Percentiles rank a stretch among this genome's conserved stretches.
Conservation (phyloP, 116 monocot genomes). For the Cymodocea nodosa region DNA sequence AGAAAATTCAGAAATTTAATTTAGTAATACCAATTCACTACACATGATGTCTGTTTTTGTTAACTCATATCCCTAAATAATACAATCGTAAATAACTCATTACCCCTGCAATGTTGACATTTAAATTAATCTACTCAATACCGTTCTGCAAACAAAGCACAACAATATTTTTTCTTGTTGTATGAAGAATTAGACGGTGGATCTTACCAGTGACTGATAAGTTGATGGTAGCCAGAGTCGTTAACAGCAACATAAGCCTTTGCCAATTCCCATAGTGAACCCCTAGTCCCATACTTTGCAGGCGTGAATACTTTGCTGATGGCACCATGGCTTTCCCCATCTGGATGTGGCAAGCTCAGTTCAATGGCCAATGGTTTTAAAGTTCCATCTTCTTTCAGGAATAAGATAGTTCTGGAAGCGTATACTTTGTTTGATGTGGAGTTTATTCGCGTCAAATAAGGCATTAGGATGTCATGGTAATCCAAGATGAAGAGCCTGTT, state of each 20-base stretch:
- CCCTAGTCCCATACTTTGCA: conserved; percentile 25
- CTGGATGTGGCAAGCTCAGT: conserved; percentile 49
- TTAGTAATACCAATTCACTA: too few species aligned
- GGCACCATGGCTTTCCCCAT: conserved; percentile 29
- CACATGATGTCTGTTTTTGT: too few species aligned
- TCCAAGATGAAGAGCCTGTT: conserved; percentile 68
- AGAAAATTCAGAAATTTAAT: too few species aligned
- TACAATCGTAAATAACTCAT: too few species aligned
- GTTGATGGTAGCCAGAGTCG: conserved; percentile 58
- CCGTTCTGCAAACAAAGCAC: too few species aligned
- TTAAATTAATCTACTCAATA: too few species aligned
- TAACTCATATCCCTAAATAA: too few species aligned
- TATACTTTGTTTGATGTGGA: conserved; percentile 36
- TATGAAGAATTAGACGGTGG: too few species aligned
- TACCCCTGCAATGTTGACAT: too few species aligned
- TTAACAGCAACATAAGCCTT: conserved; percentile 57
- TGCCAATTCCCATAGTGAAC: conserved; percentile 49
- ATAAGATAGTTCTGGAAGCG: conserved; percentile 52
- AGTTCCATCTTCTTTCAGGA: conserved; percentile 47
- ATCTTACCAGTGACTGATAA: conserved; percentile 67
- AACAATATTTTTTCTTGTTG: too few species aligned
- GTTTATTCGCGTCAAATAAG: conserved; percentile 47
- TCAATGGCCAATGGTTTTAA: conserved; percentile 71
- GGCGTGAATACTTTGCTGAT: conserved; percentile 47
- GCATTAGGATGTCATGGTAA: conserved; percentile 58